Evolutionary conservation across 768 basidiomycete genomes (phyloP).

Genomic region (Psilocybe azurescens): DNA sequence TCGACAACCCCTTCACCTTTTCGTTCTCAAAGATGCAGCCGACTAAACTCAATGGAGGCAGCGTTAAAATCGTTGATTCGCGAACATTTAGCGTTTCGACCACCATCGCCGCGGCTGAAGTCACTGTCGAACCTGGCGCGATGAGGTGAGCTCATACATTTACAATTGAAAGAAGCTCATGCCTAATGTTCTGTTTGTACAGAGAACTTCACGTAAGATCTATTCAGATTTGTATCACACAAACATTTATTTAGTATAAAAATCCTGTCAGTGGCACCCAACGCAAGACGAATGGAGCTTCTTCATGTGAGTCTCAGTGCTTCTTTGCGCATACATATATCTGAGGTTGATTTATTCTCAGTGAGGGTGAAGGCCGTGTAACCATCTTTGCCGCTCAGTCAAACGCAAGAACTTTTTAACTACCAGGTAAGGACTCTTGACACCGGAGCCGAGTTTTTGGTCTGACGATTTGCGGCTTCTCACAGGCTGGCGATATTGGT

Average conservation of each 20-base stretch:
- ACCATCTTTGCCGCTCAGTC: constrained; percentile 61
- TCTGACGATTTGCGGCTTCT: constrained; percentile 61
- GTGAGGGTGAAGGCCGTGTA: constrained; percentile 56
- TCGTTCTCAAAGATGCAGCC: constrained; percentile 51
- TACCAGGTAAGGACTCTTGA: constrained; percentile 54
- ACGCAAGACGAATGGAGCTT: constrained; percentile 71
- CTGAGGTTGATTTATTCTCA: constrained; percentile 37
- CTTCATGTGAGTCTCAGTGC: constrained; percentile 48
- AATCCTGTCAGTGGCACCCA: constrained; percentile 63
- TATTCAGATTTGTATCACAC: neutral
- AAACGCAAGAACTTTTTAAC: constrained; percentile 66
- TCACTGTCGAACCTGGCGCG: constrained; percentile 61
- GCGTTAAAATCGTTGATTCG: constrained; percentile 64
- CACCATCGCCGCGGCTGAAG: constrained; percentile 60
- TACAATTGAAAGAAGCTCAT: neutral
- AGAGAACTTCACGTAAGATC: constrained; percentile 59
- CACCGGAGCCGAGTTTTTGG: constrained; percentile 58
- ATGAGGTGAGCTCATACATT: constrained; percentile 47
- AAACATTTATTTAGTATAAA: neutral
- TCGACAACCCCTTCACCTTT: constrained; percentile 54
- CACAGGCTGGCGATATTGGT: constrained; percentile 67
- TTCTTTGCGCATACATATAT: neutral
- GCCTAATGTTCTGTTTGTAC: neutral
- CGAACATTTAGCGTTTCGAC: constrained; percentile 55
- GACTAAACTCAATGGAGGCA: constrained; percentile 56